phyloP scores from a whole-genome alignment of 371 early-diverging fungal genomes.

The Capillidium rhysosporum region DNA sequence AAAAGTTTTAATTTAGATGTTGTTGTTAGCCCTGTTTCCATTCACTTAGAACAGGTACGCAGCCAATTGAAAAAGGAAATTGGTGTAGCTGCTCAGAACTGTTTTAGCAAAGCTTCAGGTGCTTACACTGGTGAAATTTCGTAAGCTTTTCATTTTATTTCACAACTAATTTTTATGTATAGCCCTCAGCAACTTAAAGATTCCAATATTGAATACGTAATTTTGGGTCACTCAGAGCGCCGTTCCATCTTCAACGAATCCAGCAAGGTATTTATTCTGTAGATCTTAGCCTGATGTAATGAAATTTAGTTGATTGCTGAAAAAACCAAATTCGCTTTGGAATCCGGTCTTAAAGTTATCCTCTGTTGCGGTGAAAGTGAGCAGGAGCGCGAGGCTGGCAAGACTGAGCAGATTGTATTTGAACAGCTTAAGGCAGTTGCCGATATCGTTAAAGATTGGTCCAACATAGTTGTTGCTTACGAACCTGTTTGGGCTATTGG shows the following conservation, averaged over 20 bases:
- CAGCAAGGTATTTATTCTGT: slow-evolving; percentile 36
- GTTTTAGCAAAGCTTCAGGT: slow-evolving; percentile 67
- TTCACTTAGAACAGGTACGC: slow-evolving; percentile 74
- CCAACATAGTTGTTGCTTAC: slow-evolving; percentile 94
- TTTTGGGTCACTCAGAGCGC: slow-evolving; percentile 99
- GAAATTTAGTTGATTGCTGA: slow-evolving; percentile 43
- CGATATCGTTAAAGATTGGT: slow-evolving; percentile 55
- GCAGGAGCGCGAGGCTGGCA: slow-evolving; percentile 75
- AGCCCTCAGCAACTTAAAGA: slow-evolving; percentile 87
- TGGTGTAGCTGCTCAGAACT: slow-evolving; percentile 94
- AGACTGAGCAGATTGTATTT: slow-evolving; percentile 73
- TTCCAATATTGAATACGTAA: slow-evolving; percentile 80
- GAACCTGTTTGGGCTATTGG: slow-evolving; percentile 99
- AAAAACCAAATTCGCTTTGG: slow-evolving; percentile 78
- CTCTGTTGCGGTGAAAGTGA: slow-evolving; percentile 96
- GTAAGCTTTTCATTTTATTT: slow-evolving; percentile 16
- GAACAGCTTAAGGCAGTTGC: slow-evolving; percentile 76
- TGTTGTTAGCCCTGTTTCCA: slow-evolving; percentile 91
- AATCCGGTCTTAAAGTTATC: slow-evolving; percentile 78
- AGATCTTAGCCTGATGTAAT: slow-evolving; percentile 3
- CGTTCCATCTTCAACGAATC: slow-evolving; percentile 83
- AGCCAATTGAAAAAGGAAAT: slow-evolving; percentile 52
- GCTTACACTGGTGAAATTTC: slow-evolving; percentile 98
- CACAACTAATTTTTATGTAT: slow-evolving; percentile 16
- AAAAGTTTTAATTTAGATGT: slow-evolving; percentile 39